These are phyloP conservation scores for Paragyromitra xinjiangensis DNA, from an alignment of 495 filamentous ascomycete species.

Conservation along the genomic window DNA sequence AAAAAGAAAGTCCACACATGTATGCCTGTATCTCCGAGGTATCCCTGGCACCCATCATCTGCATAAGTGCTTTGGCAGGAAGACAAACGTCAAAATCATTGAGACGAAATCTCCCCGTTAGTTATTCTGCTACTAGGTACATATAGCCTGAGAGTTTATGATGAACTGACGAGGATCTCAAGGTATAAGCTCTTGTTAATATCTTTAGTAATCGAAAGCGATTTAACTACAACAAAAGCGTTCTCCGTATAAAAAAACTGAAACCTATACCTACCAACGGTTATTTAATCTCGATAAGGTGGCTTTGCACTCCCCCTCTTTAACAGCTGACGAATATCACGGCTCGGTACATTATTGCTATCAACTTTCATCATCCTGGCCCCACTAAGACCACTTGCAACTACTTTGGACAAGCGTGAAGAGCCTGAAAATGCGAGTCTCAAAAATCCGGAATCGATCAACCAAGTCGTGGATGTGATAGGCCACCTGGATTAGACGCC, in stretches of 20 bases:
- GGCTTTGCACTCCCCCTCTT: neutral
- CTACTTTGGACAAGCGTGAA: neutral
- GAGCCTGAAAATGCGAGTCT: neutral
- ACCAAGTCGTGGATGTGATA: neutral
- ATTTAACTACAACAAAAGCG: too few relatives aligned
- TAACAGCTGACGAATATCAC: neutral
- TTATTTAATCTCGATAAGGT: too few relatives aligned
- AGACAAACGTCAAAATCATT: neutral
- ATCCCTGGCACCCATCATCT: constrained; percentile 6
- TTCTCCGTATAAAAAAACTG: too few relatives aligned
- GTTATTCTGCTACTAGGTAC: neutral
- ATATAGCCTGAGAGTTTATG: too few relatives aligned
- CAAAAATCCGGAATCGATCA: neutral
- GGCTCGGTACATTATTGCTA: neutral
- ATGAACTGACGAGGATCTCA: too few relatives aligned
- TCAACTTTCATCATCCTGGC: neutral
- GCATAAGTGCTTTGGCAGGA: neutral
- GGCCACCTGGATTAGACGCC: neutral
- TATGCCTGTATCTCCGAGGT: neutral
- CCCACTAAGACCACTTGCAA: neutral
- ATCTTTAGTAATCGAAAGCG: too few relatives aligned
- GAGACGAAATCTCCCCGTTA: neutral
- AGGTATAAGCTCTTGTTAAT: too few relatives aligned
- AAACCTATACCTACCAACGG: too few relatives aligned
- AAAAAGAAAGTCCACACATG: neutral